Evolutionary conservation across 2,329 filamentous ascomycete genomes (phyloP).

Genomic region (Coniochaeta sp.): DNA sequence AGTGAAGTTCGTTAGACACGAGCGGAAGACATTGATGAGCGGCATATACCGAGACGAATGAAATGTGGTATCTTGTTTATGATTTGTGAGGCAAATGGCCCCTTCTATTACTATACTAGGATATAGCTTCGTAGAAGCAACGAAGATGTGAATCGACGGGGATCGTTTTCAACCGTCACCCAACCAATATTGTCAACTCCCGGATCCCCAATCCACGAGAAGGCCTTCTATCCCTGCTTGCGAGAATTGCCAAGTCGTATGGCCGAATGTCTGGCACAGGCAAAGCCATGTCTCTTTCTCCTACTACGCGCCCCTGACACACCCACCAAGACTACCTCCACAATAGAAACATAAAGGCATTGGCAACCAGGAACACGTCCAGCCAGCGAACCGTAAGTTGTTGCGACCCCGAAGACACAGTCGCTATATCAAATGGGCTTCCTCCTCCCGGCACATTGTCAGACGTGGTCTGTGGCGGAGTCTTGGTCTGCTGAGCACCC

Average conservation of each 20-base stretch:
- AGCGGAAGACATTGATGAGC: background rate
- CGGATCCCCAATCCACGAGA: too few relatives aligned
- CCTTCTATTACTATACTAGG: background rate
- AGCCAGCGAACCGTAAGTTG: background rate
- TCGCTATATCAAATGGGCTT: slow-evolving; percentile 10
- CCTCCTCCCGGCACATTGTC: slow-evolving; percentile 5
- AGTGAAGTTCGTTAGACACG: background rate
- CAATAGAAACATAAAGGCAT: background rate
- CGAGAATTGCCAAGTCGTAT: background rate
- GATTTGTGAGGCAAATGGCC: background rate
- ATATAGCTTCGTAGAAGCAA: background rate
- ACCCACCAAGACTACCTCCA: background rate
- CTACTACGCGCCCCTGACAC: background rate
- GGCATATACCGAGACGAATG: background rate
- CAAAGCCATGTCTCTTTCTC: background rate
- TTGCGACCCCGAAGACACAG: background rate
- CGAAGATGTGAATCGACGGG: background rate
- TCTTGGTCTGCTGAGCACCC: slow-evolving; percentile 2
- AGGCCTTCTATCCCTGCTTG: background rate
- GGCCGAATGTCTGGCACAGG: background rate
- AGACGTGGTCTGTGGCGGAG: background rate
- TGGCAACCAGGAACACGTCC: background rate
- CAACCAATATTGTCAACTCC: background rate
- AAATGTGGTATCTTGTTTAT: slow-evolving; percentile 2
- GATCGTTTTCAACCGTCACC: background rate